phyloP scores from a whole-genome alignment of 805 yeast genomes.

The Pichia deserticola region DNA sequence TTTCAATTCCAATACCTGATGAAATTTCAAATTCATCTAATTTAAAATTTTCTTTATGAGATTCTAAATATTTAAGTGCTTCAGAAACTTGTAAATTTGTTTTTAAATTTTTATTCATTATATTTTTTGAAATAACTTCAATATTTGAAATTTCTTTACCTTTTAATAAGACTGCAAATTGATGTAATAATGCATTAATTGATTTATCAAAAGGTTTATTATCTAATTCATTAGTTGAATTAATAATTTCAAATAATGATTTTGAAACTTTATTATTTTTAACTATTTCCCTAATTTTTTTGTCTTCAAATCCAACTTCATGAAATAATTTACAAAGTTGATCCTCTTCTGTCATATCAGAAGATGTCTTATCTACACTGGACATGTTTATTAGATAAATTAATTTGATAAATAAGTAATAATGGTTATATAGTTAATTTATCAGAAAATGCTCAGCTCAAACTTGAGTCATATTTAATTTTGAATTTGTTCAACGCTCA shows the following conservation, averaged over 20 bases:
- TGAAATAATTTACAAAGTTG: conserved; percentile 30
- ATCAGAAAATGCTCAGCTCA: too few relatives aligned
- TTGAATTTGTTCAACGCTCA: too few relatives aligned
- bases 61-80: conserved; percentile 66
- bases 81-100: conserved; percentile 72
- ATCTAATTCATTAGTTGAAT: conserved; percentile 28
- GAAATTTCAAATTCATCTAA: conserved; percentile 48
- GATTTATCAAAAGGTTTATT: conserved; percentile 43
- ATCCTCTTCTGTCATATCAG: conserved; percentile 1
- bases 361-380: background rate
- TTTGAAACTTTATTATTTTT: conserved; percentile 81
- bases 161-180: conserved; percentile 67
- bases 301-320: conserved; percentile 59
- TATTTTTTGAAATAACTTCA: conserved; percentile 48
- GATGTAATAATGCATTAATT: conserved; percentile 60
- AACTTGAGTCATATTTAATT: too few relatives aligned
- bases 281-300: conserved; percentile 69
- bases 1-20: conserved; percentile 76
- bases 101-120: conserved; percentile 56
- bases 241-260: conserved; percentile 55
- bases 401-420: too few relatives aligned
- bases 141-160: conserved; percentile 46
- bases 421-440: too few relatives aligned
- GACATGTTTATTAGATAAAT: background rate
- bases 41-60: conserved; percentile 33